Conservation (phyloP, 208 protist species). For the Sergeia podlipaevii region DNA sequence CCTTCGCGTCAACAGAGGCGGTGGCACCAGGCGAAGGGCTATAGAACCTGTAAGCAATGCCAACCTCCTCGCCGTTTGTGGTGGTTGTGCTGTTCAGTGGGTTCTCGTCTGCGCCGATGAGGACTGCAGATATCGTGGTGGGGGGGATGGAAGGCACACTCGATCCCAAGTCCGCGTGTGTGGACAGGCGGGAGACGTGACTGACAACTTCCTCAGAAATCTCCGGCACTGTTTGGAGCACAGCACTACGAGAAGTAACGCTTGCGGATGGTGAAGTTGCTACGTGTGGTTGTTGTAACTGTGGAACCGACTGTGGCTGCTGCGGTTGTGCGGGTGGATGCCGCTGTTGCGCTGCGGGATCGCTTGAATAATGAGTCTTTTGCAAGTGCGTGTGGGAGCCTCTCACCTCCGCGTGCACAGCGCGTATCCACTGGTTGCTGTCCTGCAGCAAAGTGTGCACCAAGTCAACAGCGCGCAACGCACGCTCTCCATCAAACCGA, state of each 20-base stretch:
- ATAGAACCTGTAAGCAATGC: too few species aligned
- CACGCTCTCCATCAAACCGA: slow-evolving; percentile 70
- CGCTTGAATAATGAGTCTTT: neutral
- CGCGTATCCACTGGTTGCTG: slow-evolving; percentile 47
- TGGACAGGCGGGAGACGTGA: too few species aligned
- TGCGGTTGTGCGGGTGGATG: neutral
- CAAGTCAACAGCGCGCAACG: slow-evolving; percentile 38
- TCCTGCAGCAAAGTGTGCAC: slow-evolving; percentile 39
- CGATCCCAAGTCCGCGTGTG: too few species aligned
- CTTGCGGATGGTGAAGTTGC: slow-evolving; percentile 4
- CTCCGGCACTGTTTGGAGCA: neutral
- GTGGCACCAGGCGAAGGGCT: neutral
- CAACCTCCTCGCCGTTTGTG: neutral
- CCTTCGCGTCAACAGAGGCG: neutral
- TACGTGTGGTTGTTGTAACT: neutral
- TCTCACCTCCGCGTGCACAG: slow-evolving; percentile 22
- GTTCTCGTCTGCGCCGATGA: neutral
- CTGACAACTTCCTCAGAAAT: too few species aligned
- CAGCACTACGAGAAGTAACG: neutral
- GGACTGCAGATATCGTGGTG: too few species aligned
- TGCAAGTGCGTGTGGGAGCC: neutral
- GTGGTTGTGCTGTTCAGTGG: neutral
- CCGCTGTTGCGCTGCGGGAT: neutral
- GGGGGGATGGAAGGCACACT: too few species aligned
- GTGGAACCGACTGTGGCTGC: slow-evolving; percentile 7